Conservation (phyloP, 768 basidiomycete genomes). For the Rhodotorula babjevae region DNA sequence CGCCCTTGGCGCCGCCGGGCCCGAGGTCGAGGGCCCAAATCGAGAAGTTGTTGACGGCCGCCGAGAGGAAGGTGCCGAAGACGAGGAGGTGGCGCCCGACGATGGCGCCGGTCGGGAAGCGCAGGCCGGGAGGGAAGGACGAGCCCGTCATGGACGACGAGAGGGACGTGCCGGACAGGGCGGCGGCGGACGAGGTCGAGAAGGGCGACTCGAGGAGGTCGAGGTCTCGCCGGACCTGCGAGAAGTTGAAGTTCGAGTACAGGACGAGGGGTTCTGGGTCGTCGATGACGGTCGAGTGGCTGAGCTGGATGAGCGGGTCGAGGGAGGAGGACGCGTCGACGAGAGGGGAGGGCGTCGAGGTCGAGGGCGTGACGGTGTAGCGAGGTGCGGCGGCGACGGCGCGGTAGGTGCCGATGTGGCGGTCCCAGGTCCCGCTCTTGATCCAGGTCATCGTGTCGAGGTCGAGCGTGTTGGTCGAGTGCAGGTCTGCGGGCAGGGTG, state of each 20-base stretch:
- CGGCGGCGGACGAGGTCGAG: slow-evolving; percentile 53
- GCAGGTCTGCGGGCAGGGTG: slow-evolving; percentile 49
- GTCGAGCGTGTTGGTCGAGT: slow-evolving; percentile 88
- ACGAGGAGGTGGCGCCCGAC: slow-evolving; percentile 86
- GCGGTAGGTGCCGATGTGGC: slow-evolving; percentile 95
- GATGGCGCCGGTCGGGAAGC: slow-evolving; percentile 92
- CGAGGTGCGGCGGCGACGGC: slow-evolving; percentile 75
- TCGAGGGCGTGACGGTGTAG: slow-evolving; percentile 8
- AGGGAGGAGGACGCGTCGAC: not conserved
- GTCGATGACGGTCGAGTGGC: slow-evolving; percentile 67
- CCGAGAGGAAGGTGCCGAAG: slow-evolving; percentile 90
- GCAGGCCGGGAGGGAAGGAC: slow-evolving; percentile 84
- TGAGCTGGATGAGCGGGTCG: slow-evolving; percentile 43
- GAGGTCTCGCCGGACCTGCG: slow-evolving; percentile 77
- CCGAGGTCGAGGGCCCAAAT: slow-evolving; percentile 91
- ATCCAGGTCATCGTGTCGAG: slow-evolving; percentile 70
- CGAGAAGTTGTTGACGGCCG: slow-evolving; percentile 88
- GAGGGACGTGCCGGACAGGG: slow-evolving; percentile 73
- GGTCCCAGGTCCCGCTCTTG: slow-evolving; percentile 69
- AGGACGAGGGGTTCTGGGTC: slow-evolving; percentile 80
- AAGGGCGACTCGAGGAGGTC: slow-evolving; percentile 65
- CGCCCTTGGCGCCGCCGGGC: slow-evolving; percentile 40
- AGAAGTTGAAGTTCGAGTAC: slow-evolving; percentile 88
- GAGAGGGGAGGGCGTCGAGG: not conserved
- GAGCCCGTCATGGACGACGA: slow-evolving; percentile 70